phyloP scores from a whole-genome alignment of 768 basidiomycete species.

The Rhizopogon vesiculosus region DNA sequence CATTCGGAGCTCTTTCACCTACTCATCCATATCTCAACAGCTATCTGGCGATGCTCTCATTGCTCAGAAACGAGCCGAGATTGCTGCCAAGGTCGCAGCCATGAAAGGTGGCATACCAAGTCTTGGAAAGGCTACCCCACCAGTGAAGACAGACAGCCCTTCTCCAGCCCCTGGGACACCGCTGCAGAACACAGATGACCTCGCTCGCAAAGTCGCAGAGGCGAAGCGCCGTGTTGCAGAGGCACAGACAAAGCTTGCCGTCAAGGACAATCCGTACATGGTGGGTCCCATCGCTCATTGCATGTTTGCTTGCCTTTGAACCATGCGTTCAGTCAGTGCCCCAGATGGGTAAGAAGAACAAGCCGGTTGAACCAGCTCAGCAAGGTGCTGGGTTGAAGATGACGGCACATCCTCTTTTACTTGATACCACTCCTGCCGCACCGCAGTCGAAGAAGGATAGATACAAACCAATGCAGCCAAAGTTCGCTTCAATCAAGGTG shows the following conservation, averaged over 20 bases:
- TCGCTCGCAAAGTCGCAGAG: conserved; percentile 73
- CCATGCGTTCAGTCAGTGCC: conserved; percentile 42
- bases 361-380: conserved; percentile 57
- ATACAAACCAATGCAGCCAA: conserved; percentile 99
- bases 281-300: conserved; percentile 33
- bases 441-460: conserved; percentile 82
- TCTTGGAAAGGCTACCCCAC: conserved; percentile 11
- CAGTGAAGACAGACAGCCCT: conserved; percentile 21
- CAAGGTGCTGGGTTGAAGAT: conserved; percentile 85
- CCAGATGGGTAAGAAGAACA: conserved; percentile 49
- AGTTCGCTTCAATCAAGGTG: conserved; percentile 94
- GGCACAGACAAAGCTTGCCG: conserved; percentile 68
- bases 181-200: conserved; percentile 50
- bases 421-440: conserved; percentile 52
- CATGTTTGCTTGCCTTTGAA: background rate
- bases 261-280: conserved; percentile 87
- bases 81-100: conserved; percentile 79
- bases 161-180: conserved; percentile 36
- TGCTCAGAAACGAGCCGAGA: conserved; percentile 79
- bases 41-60: conserved; percentile 61
- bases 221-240: conserved; percentile 83
- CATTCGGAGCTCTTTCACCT: background rate
- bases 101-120: conserved; percentile 48
- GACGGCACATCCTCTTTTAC: conserved; percentile 83
- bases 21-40: conserved; percentile 23